A percentile compares a stretch with the other conserved stretches of the same genome.
Conservation (phyloP, 257 asterid species). For the Misopates orontium region DNA sequence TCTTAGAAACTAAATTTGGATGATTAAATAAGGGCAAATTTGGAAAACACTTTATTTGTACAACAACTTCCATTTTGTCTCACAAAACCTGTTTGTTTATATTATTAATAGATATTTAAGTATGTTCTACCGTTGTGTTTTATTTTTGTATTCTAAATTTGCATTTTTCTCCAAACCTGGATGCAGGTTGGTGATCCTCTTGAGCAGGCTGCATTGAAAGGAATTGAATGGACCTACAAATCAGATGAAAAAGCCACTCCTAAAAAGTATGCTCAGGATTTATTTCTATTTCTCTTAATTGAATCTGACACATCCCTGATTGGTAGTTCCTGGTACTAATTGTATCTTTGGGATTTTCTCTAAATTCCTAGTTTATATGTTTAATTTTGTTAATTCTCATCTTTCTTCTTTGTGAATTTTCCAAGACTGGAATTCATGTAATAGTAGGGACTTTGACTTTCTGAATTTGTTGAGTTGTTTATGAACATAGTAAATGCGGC, state of each 20-base stretch:
- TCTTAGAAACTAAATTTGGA: too few relatives aligned
- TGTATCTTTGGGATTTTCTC: not conserved
- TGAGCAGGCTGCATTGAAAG: constrained; percentile 97
- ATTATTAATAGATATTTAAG: constrained; percentile 11
- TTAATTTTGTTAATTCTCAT: not conserved
- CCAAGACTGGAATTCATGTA: constrained; percentile 4
- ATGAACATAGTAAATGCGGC: not conserved
- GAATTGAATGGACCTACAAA: constrained; percentile 90
- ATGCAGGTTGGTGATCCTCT: constrained; percentile 99
- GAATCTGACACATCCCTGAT: not conserved
- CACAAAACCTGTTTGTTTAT: too few relatives aligned
- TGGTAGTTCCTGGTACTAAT: not conserved
- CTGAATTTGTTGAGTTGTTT: not conserved
- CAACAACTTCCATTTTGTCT: too few relatives aligned
- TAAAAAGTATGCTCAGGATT: constrained; percentile 60
- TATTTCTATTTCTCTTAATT: constrained; percentile 12
- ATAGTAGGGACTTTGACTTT: constrained; percentile 6
- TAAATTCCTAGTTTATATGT: constrained; percentile 5
- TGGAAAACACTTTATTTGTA: too few relatives aligned
- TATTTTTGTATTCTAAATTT: constrained; percentile 21
- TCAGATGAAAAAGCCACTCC: constrained; percentile 98
- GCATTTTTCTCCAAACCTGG: constrained; percentile 25
- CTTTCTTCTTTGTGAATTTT: not conserved
- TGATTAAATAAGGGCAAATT: too few relatives aligned
- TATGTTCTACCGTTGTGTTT: constrained; percentile 2